Base-by-base conservation (phyloP, 805 yeast genomes). In the Candida ficus region DNA sequence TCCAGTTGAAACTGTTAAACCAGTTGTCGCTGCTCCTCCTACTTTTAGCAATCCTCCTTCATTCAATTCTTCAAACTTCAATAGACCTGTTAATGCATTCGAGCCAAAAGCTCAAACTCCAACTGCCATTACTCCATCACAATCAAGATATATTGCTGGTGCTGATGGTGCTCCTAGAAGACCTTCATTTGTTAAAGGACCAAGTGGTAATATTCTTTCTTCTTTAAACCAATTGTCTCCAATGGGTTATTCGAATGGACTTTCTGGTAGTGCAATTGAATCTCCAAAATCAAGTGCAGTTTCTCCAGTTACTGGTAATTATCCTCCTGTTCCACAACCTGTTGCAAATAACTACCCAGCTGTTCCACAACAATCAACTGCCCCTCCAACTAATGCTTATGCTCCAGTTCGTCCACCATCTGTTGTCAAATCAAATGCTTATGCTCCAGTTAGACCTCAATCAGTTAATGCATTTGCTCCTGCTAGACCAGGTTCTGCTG, bases 21-120 rank as follows among this genome's bases (percentile, higher is more conserved):
- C 13, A 41, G 34, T 23, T 14, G 10, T 18, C 4, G 13, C 22
- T 35, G n/a, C 36, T 10, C 17, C 48, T n/a, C 43, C 47, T n/a
- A 17, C 19, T 4, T 20, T 27, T 7, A 32, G n/a, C 36, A 17
- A 16, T 6, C 17, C n/a, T n/a, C 29, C 37, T 22, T 19, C 18
- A 6, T 26, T n/a, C n/a, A n/a, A n/a, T n/a, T n/a, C n/a, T n/a
- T n/a, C n/a, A n/a, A n/a, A n/a, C n/a, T n/a, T 22, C n/a, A 25
- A 23, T 18, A 29, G 39, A 37, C 29, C 34, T 8, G 4, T 17
- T 7, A 37, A 37, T 29, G 13, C 29, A 11, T 30, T 23, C 18
- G 34, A 30, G 5, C 34, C 12, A 21, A 29, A 25, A 6, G 22
- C 20, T 25, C 17, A 29, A 23, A 16, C 31, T 9, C 10, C 23